Conservation (phyloP, 2,329 filamentous ascomycete species). For the Reticulascus tulasneorum region DNA sequence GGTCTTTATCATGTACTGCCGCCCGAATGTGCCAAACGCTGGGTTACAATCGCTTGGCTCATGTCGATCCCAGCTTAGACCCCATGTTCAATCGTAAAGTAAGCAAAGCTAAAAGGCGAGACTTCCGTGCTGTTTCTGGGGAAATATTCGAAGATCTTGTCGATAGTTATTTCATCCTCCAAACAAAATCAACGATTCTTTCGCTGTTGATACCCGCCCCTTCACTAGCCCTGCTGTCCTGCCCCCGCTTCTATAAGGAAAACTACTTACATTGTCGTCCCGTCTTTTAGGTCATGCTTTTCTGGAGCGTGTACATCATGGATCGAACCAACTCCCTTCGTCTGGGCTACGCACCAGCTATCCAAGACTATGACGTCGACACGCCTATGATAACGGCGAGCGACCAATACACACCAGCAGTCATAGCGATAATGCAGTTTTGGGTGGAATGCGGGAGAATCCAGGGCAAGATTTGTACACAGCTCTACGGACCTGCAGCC, state of each 20-base stretch:
- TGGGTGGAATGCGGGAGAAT: slow-evolving; percentile 3
- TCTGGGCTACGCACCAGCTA: slow-evolving; percentile 1
- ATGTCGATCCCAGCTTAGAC: neutral
- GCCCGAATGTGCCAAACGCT: slow-evolving; percentile 3
- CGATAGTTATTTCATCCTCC: too few species aligned
- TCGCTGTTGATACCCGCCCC: too few species aligned
- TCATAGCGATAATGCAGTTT: neutral
- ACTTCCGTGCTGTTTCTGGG: too few species aligned
- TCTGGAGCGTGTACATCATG: slow-evolving; percentile 5
- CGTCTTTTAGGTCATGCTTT: slow-evolving; percentile 1
- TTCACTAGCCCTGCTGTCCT: too few species aligned
- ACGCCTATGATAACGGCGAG: neutral
- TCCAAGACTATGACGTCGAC: slow-evolving; percentile 3
- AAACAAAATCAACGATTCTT: too few species aligned
- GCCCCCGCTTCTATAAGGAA: too few species aligned
- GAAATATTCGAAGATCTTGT: too few species aligned
- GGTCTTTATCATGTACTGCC: neutral
- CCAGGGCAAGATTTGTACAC: slow-evolving; percentile 2
- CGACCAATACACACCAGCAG: neutral
- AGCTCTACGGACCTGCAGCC: slow-evolving; percentile 2
- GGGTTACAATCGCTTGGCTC: slow-evolving; percentile 1
- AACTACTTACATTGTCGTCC: too few species aligned
- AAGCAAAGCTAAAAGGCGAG: too few species aligned
- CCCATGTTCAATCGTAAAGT: slow-evolving; percentile 2
- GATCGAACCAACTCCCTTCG: slow-evolving; percentile 2